A percentile compares a stretch with the other conserved stretches of the same genome.
Conservation (phyloP, 2,329 filamentous ascomycete genomes). For the Alternaria gansuensis region DNA sequence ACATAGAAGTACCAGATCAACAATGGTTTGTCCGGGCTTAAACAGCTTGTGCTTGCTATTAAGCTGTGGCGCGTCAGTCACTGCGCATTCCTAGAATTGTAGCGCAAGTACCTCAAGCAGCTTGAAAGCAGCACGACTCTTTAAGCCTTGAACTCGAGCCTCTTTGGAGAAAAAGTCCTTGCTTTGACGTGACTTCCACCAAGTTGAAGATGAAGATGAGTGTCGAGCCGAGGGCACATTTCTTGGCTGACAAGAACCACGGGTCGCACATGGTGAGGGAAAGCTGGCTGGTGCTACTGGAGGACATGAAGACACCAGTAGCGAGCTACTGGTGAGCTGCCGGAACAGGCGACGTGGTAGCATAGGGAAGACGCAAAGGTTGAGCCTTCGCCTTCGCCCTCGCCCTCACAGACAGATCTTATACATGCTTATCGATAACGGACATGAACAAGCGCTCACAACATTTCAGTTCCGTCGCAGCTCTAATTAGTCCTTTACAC, state of each 20-base stretch:
- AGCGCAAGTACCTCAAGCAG: conserved; percentile 73
- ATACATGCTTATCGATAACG: conserved; percentile 22
- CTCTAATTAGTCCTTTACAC: neutral
- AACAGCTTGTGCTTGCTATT: conserved; percentile 84
- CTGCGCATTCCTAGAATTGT: neutral
- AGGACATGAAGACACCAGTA: conserved; percentile 30
- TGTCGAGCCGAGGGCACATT: conserved; percentile 21
- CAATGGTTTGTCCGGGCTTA: conserved; percentile 79
- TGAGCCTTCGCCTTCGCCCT: conserved; percentile 10
- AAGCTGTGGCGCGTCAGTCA: conserved; percentile 65
- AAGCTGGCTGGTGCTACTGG: conserved; percentile 20
- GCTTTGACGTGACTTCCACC: conserved; percentile 84
- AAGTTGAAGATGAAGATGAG: conserved; percentile 67
- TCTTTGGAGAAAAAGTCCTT: conserved; percentile 76
- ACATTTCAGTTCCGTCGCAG: neutral
- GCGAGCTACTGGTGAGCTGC: conserved; percentile 48
- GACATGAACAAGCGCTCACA: neutral
- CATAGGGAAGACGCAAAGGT: conserved; percentile 37
- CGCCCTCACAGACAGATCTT: conserved; percentile 5
- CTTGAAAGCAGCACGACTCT: conserved; percentile 93
- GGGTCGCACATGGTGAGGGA: conserved; percentile 27
- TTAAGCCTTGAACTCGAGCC: conserved; percentile 81
- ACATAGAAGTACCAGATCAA: conserved; percentile 74
- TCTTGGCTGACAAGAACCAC: conserved; percentile 14
- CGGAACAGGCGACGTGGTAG: conserved; percentile 51